These are phyloP conservation scores for Penicillium fimorum DNA, from an alignment of 495 filamentous ascomycete species.

Conservation along the genomic window DNA sequence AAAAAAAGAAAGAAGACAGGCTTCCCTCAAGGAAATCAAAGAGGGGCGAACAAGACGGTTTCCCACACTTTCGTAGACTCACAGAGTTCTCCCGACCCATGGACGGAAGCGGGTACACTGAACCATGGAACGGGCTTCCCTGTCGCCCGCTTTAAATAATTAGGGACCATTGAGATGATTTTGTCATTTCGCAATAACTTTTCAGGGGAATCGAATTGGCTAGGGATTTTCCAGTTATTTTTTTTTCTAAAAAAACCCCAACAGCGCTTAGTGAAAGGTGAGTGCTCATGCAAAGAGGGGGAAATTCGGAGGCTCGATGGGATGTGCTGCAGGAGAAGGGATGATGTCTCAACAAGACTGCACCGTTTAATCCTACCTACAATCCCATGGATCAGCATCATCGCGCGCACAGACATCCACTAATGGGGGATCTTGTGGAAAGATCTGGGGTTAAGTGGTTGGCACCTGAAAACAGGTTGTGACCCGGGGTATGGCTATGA, in stretches of 20 bases:
- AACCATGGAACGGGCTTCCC: conserved; percentile 31
- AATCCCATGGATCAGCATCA: conserved; percentile 24
- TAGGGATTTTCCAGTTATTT: neutral
- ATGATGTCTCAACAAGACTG: conserved; percentile 27
- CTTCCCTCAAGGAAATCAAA: conserved; percentile 5
- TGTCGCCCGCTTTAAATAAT: conserved; percentile 35
- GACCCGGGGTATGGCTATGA: conserved; percentile 1
- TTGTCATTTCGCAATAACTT: neutral
- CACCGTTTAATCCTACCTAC: conserved; percentile 22
- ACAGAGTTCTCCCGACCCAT: conserved; percentile 45
- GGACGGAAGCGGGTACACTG: conserved; percentile 40
- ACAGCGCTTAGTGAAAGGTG: conserved; percentile 21
- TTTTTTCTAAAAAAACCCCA: conserved; percentile 10
- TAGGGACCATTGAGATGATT: conserved; percentile 8
- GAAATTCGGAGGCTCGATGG: conserved; percentile 2
- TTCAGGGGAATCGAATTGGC: neutral
- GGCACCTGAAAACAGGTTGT: conserved; percentile 1
- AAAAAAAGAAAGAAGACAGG: conserved; percentile 12
- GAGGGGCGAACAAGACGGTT: conserved; percentile 1
- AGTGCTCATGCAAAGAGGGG: conserved; percentile 1
- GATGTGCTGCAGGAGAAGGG: conserved; percentile 21
- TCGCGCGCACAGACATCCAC: conserved; percentile 27
- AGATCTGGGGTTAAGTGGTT: conserved; percentile 24
- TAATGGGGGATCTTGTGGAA: conserved; percentile 16
- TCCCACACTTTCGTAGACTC: conserved; percentile 22